Conservation (phyloP, 2,329 filamentous ascomycete genomes). For the Rutstroemia sp. region DNA sequence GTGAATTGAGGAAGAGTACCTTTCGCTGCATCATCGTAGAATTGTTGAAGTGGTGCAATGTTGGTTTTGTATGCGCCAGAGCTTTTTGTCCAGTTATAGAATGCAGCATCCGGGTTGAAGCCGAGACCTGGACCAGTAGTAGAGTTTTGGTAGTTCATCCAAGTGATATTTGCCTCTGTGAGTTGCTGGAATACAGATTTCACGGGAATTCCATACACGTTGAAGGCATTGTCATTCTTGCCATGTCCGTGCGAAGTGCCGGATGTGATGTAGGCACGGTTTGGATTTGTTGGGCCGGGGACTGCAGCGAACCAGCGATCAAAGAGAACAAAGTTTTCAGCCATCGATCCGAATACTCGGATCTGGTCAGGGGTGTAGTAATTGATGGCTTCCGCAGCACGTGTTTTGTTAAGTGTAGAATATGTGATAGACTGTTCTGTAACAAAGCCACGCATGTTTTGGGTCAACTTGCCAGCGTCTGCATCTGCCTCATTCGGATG, state of each 20-base stretch:
- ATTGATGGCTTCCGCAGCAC: constrained; percentile 36
- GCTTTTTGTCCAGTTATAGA: constrained; percentile 36
- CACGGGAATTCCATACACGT: constrained; percentile 31
- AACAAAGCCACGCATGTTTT: constrained; percentile 35
- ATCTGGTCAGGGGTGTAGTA: constrained; percentile 37
- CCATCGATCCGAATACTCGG: constrained; percentile 34
- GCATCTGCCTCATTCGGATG: constrained; percentile 28
- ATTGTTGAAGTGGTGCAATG: constrained; percentile 33
- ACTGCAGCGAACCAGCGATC: constrained; percentile 37
- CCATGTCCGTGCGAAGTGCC: constrained; percentile 35
- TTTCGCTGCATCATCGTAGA: constrained; percentile 37
- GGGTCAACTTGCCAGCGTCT: constrained; percentile 13
- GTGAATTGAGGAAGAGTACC: constrained; percentile 38
- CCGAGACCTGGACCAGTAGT: constrained; percentile 28
- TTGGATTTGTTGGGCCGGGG: constrained; percentile 33
- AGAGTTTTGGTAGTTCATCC: constrained; percentile 41
- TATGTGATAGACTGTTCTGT: constrained; percentile 35
- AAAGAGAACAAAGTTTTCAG: constrained; percentile 37
- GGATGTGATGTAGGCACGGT: constrained; percentile 30
- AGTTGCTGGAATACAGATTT: constrained; percentile 35
- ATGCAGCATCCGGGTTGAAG: constrained; percentile 37
- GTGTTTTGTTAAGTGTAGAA: constrained; percentile 29
- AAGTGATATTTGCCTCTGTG: constrained; percentile 33
- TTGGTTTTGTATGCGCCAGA: constrained; percentile 30
- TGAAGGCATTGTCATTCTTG: constrained; percentile 31